These are phyloP conservation scores for Glonium stellatum DNA, from an alignment of 495 filamentous ascomycete species.

Conservation along the genomic window DNA sequence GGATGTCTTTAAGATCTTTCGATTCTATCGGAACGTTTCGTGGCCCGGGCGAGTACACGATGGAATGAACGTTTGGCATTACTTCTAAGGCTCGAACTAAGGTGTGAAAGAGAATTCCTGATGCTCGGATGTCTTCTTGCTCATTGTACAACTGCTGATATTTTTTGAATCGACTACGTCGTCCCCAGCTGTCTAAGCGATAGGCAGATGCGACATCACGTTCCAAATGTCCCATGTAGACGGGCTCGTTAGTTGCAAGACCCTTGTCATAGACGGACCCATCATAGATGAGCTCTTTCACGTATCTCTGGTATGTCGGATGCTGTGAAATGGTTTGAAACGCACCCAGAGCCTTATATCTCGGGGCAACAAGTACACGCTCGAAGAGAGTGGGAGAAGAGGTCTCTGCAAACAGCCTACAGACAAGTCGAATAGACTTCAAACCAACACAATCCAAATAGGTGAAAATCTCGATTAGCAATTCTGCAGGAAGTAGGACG, in stretches of 20 bases:
- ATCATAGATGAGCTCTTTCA: slow-evolving; percentile 24
- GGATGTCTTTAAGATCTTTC: slow-evolving; percentile 13
- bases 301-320: slow-evolving; percentile 12
- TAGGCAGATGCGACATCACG: background rate
- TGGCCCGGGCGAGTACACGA: slow-evolving; percentile 19
- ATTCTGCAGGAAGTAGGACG: slow-evolving; percentile 13
- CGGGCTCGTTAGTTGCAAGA: background rate
- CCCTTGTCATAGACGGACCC: slow-evolving; percentile 11
- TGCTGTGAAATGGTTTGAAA: slow-evolving; percentile 16
- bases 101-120: slow-evolving; percentile 8
- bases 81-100: slow-evolving; percentile 13
- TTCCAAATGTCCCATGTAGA: background rate
- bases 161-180: slow-evolving; percentile 6
- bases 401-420: slow-evolving; percentile 9
- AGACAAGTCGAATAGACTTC: slow-evolving; percentile 12
- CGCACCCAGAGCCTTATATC: slow-evolving; percentile 15
- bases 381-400: slow-evolving; percentile 11
- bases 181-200: background rate
- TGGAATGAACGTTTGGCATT: slow-evolving; percentile 16
- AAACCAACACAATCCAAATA: slow-evolving; percentile 13
- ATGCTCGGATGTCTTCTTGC: slow-evolving; percentile 14
- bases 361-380: slow-evolving; percentile 12
- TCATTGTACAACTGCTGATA: slow-evolving; percentile 20
- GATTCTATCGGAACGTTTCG: slow-evolving; percentile 12
- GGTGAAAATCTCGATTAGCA: slow-evolving; percentile 17